Conservation (phyloP, 2,329 filamentous ascomycete genomes). For the Fusarium setosum region DNA sequence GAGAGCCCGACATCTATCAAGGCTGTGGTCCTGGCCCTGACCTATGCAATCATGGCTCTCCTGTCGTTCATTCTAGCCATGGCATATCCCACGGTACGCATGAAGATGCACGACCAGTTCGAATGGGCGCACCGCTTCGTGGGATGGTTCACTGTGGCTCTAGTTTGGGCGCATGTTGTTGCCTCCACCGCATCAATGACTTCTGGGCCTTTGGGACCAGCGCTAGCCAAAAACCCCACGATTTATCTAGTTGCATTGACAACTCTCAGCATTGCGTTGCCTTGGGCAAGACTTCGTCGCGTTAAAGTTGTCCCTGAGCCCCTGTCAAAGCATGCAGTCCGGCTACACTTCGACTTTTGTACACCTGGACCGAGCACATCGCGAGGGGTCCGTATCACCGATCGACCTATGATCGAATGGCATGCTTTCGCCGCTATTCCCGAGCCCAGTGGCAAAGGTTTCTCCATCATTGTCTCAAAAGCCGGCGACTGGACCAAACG, state of each 20-base stretch:
- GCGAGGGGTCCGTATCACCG: constrained; percentile 62
- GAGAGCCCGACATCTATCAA: constrained; percentile 10
- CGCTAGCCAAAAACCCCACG: constrained; percentile 12
- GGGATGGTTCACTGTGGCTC: constrained; percentile 69
- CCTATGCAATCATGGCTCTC: constrained; percentile 36
- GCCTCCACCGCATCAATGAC: constrained; percentile 59
- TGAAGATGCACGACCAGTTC: constrained; percentile 69
- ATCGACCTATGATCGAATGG: constrained; percentile 71
- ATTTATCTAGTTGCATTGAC: constrained; percentile 20
- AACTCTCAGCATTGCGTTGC: constrained; percentile 23
- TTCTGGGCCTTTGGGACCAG: constrained; percentile 6
- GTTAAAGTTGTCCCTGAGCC: constrained; percentile 70
- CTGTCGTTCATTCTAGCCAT: constrained; percentile 40
- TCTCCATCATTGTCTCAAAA: constrained; percentile 73
- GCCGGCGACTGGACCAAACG: constrained; percentile 76
- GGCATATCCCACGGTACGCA: constrained; percentile 37
- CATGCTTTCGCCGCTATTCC: constrained; percentile 78
- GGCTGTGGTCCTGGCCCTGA: constrained; percentile 37
- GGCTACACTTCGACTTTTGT: constrained; percentile 72
- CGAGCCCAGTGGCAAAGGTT: constrained; percentile 60
- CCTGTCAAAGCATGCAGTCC: constrained; percentile 76
- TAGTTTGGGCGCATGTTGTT: constrained; percentile 71
- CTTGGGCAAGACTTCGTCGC: constrained; percentile 73
- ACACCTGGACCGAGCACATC: constrained; percentile 50
- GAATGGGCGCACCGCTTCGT: constrained; percentile 75